Conservation (phyloP, 345 rosid genomes). For the Eucalyptus microcorys region DNA sequence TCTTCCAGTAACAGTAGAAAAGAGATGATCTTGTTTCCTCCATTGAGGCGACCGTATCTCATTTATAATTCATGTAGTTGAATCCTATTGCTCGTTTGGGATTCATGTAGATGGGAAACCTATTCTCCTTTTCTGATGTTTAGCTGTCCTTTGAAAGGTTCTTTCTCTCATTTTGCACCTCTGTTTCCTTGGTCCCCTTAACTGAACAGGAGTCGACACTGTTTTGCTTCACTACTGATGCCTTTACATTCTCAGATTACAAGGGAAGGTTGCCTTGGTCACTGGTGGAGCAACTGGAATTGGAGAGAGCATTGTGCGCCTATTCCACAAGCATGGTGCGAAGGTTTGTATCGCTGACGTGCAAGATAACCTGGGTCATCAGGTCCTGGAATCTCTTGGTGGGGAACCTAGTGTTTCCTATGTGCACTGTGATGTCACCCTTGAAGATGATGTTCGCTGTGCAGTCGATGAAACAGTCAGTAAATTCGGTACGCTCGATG, state of each 20-base stretch:
- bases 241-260: conserved; percentile 23
- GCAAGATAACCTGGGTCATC: conserved; percentile 46
- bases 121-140: not conserved
- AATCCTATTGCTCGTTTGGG: not conserved
- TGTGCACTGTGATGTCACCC: conserved; percentile 61
- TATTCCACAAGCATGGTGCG: conserved; percentile 73
- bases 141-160: not conserved
- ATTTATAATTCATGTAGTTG: not conserved
- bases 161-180: not conserved
- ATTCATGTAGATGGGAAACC: not conserved
- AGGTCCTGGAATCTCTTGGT: conserved; percentile 34
- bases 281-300: conserved; percentile 91
- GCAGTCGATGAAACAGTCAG: conserved; percentile 53
- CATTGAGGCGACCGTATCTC: not conserved
- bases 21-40: not conserved
- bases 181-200: not conserved
- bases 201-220: not conserved
- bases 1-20: not conserved
- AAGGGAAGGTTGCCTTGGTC: conserved; percentile 67
- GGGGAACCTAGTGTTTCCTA: conserved; percentile 23
- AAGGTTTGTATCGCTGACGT: conserved; percentile 64
- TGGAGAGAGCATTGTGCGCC: conserved; percentile 72
- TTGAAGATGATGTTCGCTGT: conserved; percentile 46
- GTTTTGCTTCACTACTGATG: not conserved
- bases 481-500: conserved; percentile 53